Evolutionary conservation across 2,329 filamentous ascomycete genomes (phyloP), one percentile per base, ranked within the genome.

Genomic region (Mycosphaerella arachidis): DNA sequence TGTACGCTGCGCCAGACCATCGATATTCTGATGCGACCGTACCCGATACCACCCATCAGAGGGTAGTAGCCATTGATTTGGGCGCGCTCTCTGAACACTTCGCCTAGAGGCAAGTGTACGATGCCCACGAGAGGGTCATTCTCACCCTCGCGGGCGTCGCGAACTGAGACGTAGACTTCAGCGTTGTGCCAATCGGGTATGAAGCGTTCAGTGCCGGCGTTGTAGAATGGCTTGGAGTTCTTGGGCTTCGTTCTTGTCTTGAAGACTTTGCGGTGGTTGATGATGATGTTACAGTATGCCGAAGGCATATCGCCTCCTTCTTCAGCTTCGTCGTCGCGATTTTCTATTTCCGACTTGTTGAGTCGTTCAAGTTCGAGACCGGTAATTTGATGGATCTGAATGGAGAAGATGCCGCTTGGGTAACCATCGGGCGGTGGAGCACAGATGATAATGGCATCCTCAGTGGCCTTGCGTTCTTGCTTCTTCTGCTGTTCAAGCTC

Each of bases 161-260:
- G 82, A 1, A 90, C 86, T 1, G 82, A 79, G 31, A 92, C 76
- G 64, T 89, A 86, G 33, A 91, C 78, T 70, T 91, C 87, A 1
- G 86, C 82, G 12, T 81, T 84, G 16, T 78, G 79, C 82, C 87
- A 90, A 70, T 91, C 85, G 12, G 84, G 79, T 43, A 91, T 80
- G 63, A 90, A 90, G 5, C 86, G 82, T 71, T 92, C 89, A 1
- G 85, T 89, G 6, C 86, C 86, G 2, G 89, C 88, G 64, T 91
- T 91, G 78, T 89, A 91, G 73, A 91, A 91, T 0, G 89, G 89
- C 67, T 90, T 90, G 0, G 85, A 82, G 63, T 90, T 91, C 75
- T 90, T 90, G 0, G 89, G 88, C 73, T 92, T 91, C 0, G 88
- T 90, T 16, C 89, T 78, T 1, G 88, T 90, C 67, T 82, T 86